Evolutionary conservation across 164 flowering plant genomes (phyloP).

Genomic region (Vitis labrusca): DNA sequence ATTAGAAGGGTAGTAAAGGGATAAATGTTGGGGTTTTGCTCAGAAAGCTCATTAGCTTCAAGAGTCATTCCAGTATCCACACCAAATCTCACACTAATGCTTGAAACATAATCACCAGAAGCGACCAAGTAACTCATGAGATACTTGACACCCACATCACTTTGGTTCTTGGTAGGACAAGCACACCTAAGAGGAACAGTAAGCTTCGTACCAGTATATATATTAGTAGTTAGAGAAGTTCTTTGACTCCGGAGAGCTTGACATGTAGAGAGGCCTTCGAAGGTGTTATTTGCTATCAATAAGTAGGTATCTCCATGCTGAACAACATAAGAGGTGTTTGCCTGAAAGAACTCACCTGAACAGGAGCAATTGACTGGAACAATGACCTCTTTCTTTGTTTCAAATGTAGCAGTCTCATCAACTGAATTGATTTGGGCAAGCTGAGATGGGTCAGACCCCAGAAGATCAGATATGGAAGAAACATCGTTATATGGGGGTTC

Average conservation of each 20-base stretch:
- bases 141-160: slow-evolving; percentile 40
- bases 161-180: slow-evolving; percentile 70
- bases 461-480: slow-evolving; percentile 53
- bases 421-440: slow-evolving; percentile 54
- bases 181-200: slow-evolving; percentile 79
- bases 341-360: slow-evolving; percentile 61
- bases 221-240: not conserved
- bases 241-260: slow-evolving; percentile 50
- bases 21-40: slow-evolving; percentile 21
- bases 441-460: slow-evolving; percentile 44
- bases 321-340: slow-evolving; percentile 44
- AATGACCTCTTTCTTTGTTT: slow-evolving; percentile 43
- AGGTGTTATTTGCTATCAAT: slow-evolving; percentile 53
- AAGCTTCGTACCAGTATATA: slow-evolving; percentile 38
- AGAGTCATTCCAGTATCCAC: slow-evolving; percentile 30
- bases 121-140: slow-evolving; percentile 49
- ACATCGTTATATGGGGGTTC: slow-evolving; percentile 47
- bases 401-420: slow-evolving; percentile 29
- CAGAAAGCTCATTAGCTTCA: slow-evolving; percentile 57
- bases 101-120: slow-evolving; percentile 33
- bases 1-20: slow-evolving; percentile 69
- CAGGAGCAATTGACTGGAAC: slow-evolving; percentile 84
- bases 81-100: slow-evolving; percentile 44
- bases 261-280: slow-evolving; percentile 75
- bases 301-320: slow-evolving; percentile 22